Evolutionary conservation across 1,284 basidiomycete genomes (phyloP).

Genomic region (Rhodotorula mucilaginosa): DNA sequence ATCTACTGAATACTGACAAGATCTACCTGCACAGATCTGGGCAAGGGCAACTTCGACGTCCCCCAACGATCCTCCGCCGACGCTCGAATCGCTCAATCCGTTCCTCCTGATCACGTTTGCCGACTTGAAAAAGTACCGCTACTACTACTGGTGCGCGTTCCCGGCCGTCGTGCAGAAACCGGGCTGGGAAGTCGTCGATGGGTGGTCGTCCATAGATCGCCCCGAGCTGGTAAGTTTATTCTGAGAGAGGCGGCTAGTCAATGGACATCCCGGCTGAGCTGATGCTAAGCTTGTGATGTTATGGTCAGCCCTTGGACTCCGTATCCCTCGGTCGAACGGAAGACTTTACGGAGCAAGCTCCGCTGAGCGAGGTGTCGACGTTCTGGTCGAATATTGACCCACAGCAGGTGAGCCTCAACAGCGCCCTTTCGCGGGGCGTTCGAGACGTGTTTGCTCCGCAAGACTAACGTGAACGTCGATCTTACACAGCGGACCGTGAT

Average conservation of each 20-base stretch:
- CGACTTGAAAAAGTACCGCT: constrained; percentile 96
- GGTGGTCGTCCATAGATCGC: constrained; percentile 6
- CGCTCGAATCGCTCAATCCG: constrained; percentile 57
- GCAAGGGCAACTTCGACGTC: background rate
- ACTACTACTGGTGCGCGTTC: constrained; percentile 97
- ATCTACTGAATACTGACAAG: background rate
- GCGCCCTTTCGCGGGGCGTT: background rate
- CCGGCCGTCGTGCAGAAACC: constrained; percentile 85
- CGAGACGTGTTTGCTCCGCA: too few relatives aligned
- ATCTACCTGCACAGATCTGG: constrained; percentile 20
- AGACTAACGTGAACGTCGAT: too few relatives aligned
- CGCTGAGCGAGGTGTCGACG: constrained; percentile 36
- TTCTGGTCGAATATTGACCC: constrained; percentile 57
- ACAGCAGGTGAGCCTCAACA: constrained; percentile 49
- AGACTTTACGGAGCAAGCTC: background rate
- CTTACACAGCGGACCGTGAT: constrained; percentile 60
- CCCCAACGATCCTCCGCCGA: background rate
- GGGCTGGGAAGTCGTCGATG: constrained; percentile 67
- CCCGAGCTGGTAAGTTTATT: background rate
- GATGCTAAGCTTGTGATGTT: too few relatives aligned
- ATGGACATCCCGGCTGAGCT: background rate
- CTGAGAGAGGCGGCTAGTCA: background rate
- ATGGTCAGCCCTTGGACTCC: background rate
- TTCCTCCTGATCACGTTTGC: constrained; percentile 91
- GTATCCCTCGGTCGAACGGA: background rate